These are phyloP conservation scores for Piloderma croceum DNA, from an alignment of 768 basidiomycete species.

Conservation along the genomic window DNA sequence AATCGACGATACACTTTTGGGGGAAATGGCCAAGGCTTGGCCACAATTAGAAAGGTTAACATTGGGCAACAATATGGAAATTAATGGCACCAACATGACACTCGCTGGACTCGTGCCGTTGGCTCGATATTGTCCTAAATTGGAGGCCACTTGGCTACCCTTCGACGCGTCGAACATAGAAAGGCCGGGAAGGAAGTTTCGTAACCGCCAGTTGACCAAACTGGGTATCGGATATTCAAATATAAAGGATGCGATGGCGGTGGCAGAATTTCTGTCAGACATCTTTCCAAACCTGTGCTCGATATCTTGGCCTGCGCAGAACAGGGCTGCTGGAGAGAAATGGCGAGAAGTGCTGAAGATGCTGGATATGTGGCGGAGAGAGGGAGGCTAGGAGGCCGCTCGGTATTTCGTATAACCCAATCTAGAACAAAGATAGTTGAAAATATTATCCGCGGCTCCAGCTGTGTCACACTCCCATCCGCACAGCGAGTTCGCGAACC, in stretches of 20 bases:
- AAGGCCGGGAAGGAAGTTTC: background rate
- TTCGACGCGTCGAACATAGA: background rate
- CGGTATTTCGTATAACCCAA: too few species aligned
- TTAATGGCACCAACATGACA: background rate
- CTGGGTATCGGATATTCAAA: background rate
- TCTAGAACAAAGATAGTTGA: too few species aligned
- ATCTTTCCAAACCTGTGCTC: background rate
- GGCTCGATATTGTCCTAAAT: background rate
- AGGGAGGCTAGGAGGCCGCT: too few species aligned
- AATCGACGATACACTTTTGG: background rate
- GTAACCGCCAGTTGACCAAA: background rate
- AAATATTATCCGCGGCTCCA: too few species aligned
- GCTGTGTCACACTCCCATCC: too few species aligned
- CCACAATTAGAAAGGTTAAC: background rate
- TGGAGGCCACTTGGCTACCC: background rate
- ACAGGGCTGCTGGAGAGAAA: too few species aligned
- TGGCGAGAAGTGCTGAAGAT: too few species aligned
- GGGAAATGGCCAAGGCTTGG: background rate
- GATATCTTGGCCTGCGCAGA: background rate
- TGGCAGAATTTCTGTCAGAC: background rate
- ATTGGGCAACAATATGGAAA: background rate
- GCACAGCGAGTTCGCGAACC: too few species aligned
- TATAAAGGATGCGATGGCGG: background rate
- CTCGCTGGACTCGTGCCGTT: background rate
- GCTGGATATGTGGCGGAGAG: too few species aligned